A percentile compares a stretch with the other conserved stretches of the same genome.
These are phyloP conservation scores for Eimeria necatrix DNA, from an alignment of 169 alveolate species.

Conservation along the genomic window DNA sequence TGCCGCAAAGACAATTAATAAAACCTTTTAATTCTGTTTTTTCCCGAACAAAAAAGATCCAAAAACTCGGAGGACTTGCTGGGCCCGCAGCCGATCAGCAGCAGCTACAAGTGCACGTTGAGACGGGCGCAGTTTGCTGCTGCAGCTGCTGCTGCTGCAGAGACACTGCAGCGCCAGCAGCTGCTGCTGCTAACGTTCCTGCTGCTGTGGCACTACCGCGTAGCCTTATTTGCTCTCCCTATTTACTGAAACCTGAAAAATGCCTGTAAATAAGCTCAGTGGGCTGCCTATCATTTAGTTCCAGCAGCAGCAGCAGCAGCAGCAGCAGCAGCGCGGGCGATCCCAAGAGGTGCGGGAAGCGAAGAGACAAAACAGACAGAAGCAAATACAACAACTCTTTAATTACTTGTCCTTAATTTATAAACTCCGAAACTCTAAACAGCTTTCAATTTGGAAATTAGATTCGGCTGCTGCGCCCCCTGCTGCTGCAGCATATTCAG, in stretches of 20 bases:
- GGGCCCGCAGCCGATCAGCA: constrained; percentile 37
- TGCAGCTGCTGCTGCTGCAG: constrained; percentile 55
- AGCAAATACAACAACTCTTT: neutral
- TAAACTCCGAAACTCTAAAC: neutral
- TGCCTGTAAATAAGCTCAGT: too few species aligned
- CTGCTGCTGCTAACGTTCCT: neutral
- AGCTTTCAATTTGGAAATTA: neutral
- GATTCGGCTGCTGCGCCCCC: neutral
- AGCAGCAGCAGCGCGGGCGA: neutral
- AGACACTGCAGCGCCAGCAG: constrained; percentile 5
- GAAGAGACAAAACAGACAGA: neutral
- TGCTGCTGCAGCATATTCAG: neutral
- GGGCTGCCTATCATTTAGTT: neutral
- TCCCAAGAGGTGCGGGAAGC: neutral
- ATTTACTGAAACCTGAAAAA: too few species aligned
- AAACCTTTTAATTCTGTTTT: neutral
- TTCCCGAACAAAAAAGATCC: neutral
- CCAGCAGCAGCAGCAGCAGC: neutral
- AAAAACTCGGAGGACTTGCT: neutral
- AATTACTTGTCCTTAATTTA: neutral
- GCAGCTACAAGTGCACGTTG: constrained; percentile 54
- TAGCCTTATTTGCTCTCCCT: too few species aligned
- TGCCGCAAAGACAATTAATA: neutral
- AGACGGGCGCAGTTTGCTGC: constrained; percentile 22
- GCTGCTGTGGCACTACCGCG: too few species aligned